Conservation (phyloP, 768 basidiomycete species). For the Psilocybe azurescens region DNA sequence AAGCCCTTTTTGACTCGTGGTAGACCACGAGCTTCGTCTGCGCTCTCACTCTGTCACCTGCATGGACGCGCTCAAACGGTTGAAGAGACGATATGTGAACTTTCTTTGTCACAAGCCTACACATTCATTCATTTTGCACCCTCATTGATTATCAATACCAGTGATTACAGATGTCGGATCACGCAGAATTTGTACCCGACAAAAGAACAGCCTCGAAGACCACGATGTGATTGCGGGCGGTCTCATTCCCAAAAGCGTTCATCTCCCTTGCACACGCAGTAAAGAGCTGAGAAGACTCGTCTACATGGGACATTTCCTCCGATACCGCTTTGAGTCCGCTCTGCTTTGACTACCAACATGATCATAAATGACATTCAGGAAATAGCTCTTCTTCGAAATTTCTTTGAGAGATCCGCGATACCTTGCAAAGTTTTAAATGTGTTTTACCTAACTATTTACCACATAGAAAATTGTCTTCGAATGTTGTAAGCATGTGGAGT, state of each 20-base stretch:
- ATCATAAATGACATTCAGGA: not conserved
- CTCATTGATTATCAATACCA: slow-evolving; percentile 14
- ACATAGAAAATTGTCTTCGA: not conserved
- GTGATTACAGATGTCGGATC: slow-evolving; percentile 3
- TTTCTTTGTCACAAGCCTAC: not conserved
- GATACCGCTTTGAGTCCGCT: not conserved
- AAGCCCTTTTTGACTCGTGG: slow-evolving; percentile 1
- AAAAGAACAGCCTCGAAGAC: slow-evolving; percentile 6
- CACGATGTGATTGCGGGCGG: slow-evolving; percentile 14
- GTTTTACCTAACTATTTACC: not conserved
- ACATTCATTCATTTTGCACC: slow-evolving; percentile 7
- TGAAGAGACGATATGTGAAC: not conserved
- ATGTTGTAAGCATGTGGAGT: not conserved
- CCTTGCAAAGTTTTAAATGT: not conserved
- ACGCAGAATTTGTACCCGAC: slow-evolving; percentile 7
- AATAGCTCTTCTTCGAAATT: not conserved
- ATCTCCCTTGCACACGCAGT: not conserved
- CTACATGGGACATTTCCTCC: not conserved
- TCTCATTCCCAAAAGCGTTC: not conserved
- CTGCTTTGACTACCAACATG: not conserved
- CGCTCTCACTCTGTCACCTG: slow-evolving; percentile 1
- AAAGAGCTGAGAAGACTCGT: not conserved
- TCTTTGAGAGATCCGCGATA: not conserved
- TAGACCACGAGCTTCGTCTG: not conserved
- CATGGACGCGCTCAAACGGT: not conserved